Evolutionary conservation across 2,329 filamentous ascomycete species (phyloP).

Genomic region (Pseudocercospora macadamiae): DNA sequence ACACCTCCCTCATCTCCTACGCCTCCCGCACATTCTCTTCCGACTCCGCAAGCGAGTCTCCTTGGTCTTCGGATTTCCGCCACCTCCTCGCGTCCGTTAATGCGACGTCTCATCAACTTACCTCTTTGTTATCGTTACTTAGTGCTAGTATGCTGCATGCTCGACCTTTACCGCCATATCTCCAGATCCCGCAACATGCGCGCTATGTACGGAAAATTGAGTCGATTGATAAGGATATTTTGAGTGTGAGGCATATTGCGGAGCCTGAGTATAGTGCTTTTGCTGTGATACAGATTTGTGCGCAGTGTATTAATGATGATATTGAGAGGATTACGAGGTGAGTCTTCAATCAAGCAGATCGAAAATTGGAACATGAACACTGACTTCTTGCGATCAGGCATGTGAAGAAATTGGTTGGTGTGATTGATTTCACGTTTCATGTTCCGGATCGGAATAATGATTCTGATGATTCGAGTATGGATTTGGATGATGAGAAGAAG

Average conservation of each 20-base stretch:
- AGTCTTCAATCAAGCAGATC: conserved; percentile 57
- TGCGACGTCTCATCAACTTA: conserved; percentile 67
- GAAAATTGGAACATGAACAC: conserved; percentile 55
- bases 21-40: conserved; percentile 58
- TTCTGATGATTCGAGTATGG: conserved; percentile 22
- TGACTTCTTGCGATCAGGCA: conserved; percentile 36
- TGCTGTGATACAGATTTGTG: conserved; percentile 72
- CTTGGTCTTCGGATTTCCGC: conserved; percentile 65
- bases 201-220: conserved; percentile 62
- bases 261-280: conserved; percentile 72
- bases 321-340: conserved; percentile 60
- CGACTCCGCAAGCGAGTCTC: conserved; percentile 42
- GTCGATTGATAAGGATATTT: conserved; percentile 60
- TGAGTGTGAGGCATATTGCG: conserved; percentile 59
- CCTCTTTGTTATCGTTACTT: conserved; percentile 68
- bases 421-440: conserved; percentile 71
- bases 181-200: conserved; percentile 65
- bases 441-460: conserved; percentile 46
- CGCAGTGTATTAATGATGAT: conserved; percentile 68
- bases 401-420: conserved; percentile 68
- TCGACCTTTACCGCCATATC: conserved; percentile 70
- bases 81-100: conserved; percentile 59
- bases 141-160: conserved; percentile 68
- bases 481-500: conserved; percentile 45
- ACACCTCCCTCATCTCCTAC: conserved; percentile 68